phyloP scores from a whole-genome alignment of 768 basidiomycete genomes.

The Xerocomus potaroensis region DNA sequence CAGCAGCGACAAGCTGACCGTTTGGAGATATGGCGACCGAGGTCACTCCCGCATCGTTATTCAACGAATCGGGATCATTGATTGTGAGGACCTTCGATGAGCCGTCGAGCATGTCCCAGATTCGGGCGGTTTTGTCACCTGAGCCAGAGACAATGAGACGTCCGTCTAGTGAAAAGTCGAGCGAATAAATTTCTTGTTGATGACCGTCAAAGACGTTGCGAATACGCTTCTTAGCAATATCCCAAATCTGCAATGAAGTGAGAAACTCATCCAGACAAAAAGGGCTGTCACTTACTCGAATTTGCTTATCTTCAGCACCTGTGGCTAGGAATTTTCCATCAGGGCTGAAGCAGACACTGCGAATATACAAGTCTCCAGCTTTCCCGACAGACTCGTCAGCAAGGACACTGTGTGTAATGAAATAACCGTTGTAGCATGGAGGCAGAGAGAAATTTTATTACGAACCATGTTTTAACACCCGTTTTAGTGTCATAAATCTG shows the following conservation, averaged over 20 bases:
- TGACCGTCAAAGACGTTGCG: constrained; percentile 83
- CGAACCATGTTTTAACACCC: constrained; percentile 79
- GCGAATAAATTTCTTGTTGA: constrained; percentile 89
- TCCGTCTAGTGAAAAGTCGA: constrained; percentile 88
- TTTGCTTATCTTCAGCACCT: constrained; percentile 88
- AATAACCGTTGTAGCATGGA: constrained; percentile 6
- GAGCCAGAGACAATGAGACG: constrained; percentile 85
- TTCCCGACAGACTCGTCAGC: constrained; percentile 71
- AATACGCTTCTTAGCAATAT: constrained; percentile 76
- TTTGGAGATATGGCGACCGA: constrained; percentile 77
- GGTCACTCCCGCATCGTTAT: constrained; percentile 65
- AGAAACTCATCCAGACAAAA: not conserved
- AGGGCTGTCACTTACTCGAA: constrained; percentile 55
- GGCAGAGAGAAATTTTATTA: constrained; percentile 6
- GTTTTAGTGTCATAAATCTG: constrained; percentile 94
- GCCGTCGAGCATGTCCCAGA: constrained; percentile 56
- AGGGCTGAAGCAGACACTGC: constrained; percentile 77
- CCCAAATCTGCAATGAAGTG: constrained; percentile 71
- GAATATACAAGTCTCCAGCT: constrained; percentile 82
- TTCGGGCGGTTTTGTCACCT: constrained; percentile 66
- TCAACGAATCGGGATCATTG: constrained; percentile 47
- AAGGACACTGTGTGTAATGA: constrained; percentile 50
- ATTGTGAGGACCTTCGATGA: constrained; percentile 34
- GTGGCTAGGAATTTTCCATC: constrained; percentile 71
- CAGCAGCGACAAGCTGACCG: constrained; percentile 61